Percentiles rank a stretch among this genome's conserved stretches.
These are phyloP conservation scores for Lablab purpureus DNA, from an alignment of 306 rosid species.

Conservation along the genomic window DNA sequence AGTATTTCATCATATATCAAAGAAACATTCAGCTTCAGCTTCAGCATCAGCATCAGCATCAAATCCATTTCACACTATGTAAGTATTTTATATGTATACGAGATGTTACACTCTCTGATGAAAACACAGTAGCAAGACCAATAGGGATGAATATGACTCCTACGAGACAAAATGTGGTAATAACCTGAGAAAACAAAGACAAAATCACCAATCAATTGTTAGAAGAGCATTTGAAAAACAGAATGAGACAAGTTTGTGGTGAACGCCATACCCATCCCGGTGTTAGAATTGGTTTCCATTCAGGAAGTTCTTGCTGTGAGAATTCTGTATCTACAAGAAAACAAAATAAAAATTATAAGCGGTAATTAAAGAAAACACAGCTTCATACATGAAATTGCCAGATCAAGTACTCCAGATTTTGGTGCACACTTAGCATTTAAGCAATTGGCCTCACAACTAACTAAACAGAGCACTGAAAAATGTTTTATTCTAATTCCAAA, in stretches of 20 bases:
- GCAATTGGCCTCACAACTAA: background rate
- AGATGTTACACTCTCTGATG: constrained; percentile 54
- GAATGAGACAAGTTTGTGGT: background rate
- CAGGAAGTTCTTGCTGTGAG: constrained; percentile 63
- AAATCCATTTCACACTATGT: constrained; percentile 4
- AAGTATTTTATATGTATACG: constrained; percentile 10
- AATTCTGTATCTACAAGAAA: constrained; percentile 51
- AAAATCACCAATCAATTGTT: background rate
- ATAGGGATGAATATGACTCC: constrained; percentile 55
- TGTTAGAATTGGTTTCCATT: constrained; percentile 59
- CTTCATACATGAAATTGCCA: background rate
- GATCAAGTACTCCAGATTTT: too few species aligned
- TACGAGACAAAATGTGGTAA: constrained; percentile 44
- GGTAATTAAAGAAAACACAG: background rate
- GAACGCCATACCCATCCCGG: constrained; percentile 54
- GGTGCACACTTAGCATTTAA: constrained; percentile 10
- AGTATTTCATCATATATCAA: constrained; percentile 20
- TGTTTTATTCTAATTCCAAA: background rate
- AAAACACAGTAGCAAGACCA: constrained; percentile 51
- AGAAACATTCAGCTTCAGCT: constrained; percentile 7
- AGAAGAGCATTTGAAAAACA: background rate
- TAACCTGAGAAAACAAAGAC: constrained; percentile 42
- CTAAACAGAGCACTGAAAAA: background rate
- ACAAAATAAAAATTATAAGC: background rate
- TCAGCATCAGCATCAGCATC: too few species aligned